Conservation (phyloP, 768 basidiomycete species). For the Suillus brevipes region DNA sequence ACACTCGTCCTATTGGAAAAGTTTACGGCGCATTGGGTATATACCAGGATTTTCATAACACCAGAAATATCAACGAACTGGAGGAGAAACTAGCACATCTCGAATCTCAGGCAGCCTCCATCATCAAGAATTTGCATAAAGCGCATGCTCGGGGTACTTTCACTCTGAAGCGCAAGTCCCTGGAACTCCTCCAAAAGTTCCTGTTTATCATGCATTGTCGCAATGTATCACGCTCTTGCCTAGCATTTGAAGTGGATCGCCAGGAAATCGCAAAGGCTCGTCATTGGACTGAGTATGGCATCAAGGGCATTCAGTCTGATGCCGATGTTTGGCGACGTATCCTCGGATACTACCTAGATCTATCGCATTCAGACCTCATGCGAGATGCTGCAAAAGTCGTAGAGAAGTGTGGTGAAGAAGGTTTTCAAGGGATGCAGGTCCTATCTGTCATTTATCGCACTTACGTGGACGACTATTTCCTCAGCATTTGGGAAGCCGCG, state of each 20-base stretch:
- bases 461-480: constrained; percentile 30
- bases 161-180: constrained; percentile 26
- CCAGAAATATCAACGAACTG: constrained; percentile 25
- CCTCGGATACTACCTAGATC: constrained; percentile 35
- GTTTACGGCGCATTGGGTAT: constrained; percentile 22
- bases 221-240: constrained; percentile 15
- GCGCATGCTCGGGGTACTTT: constrained; percentile 9
- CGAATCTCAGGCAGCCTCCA: constrained; percentile 26
- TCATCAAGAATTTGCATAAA: constrained; percentile 21
- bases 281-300: constrained; percentile 27
- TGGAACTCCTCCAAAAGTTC: constrained; percentile 36
- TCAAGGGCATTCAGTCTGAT: constrained; percentile 20
- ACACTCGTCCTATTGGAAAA: constrained; percentile 11
- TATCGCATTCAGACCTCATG: constrained; percentile 24
- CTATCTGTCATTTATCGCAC: constrained; percentile 27
- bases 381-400: neutral
- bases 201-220: constrained; percentile 39
- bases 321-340: constrained; percentile 33
- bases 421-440: constrained; percentile 7
- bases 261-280: constrained; percentile 19
- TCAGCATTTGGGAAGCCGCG: constrained; percentile 38
- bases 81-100: constrained; percentile 31
- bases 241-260: constrained; percentile 30
- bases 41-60: constrained; percentile 26
- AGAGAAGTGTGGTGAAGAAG: neutral